Percentiles rank a stretch among this genome's conserved stretches.
Conservation (phyloP, 176 grass and related monocot genomes). For the Lolium multiflorum region DNA sequence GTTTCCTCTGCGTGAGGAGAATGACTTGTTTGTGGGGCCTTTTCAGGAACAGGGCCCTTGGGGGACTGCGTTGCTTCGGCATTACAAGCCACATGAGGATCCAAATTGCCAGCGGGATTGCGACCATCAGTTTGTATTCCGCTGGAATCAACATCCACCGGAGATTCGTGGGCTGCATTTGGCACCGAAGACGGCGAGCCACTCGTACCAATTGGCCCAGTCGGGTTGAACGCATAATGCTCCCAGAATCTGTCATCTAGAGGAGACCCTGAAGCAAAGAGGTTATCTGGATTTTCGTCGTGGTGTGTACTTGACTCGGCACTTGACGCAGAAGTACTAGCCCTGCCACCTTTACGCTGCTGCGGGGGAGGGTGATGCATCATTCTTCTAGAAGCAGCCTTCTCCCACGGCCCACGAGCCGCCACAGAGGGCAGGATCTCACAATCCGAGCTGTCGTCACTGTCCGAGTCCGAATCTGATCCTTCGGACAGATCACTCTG, state of each 20-base stretch:
- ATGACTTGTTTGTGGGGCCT: slow-evolving; percentile 29
- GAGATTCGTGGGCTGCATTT: slow-evolving; percentile 25
- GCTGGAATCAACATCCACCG: slow-evolving; percentile 25
- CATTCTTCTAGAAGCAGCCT: slow-evolving; percentile 65
- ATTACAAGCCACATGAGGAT: slow-evolving; percentile 17
- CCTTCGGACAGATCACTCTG: slow-evolving; percentile 51
- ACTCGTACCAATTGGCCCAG: slow-evolving; percentile 23
- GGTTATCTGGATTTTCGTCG: background rate
- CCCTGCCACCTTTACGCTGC: slow-evolving; percentile 19
- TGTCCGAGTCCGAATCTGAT: slow-evolving; percentile 21
- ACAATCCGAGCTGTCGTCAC: slow-evolving; percentile 64
- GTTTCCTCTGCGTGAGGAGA: slow-evolving; percentile 15
- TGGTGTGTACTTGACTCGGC: slow-evolving; percentile 38
- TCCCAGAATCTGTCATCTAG: slow-evolving; percentile 26
- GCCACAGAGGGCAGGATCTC: slow-evolving; percentile 60
- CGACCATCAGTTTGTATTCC: slow-evolving; percentile 20
- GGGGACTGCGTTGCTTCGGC: background rate
- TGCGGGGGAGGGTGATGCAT: slow-evolving; percentile 27
- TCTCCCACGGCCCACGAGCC: slow-evolving; percentile 77
- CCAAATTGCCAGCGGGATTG: slow-evolving; percentile 3
- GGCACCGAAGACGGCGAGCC: slow-evolving; percentile 40
- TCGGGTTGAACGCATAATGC: background rate
- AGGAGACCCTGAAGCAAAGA: slow-evolving; percentile 10
- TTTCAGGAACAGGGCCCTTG: slow-evolving; percentile 12
- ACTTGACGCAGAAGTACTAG: slow-evolving; percentile 48